Percentiles rank a stretch among this genome's conserved stretches.
Evolutionary conservation across 768 basidiomycete species (phyloP).

Genomic region (Clathrus columnatus): DNA sequence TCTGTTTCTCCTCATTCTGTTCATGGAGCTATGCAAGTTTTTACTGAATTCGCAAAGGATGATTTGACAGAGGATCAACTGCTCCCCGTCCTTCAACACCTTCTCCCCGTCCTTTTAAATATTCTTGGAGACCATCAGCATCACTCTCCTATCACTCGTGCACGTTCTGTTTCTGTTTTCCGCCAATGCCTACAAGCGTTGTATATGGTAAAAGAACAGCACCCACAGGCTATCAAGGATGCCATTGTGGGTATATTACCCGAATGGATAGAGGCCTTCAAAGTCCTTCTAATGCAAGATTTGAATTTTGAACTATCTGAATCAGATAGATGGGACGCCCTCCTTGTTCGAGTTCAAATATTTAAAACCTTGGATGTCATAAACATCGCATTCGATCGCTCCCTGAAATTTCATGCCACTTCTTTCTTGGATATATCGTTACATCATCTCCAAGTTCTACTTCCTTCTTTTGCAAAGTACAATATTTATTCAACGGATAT

Average conservation of each 20-base stretch:
- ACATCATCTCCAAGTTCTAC: conserved; percentile 48
- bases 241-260: conserved; percentile 76
- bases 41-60: conserved; percentile 88
- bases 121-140: conserved; percentile 58
- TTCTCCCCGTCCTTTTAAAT: conserved; percentile 75
- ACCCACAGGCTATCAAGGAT: conserved; percentile 78
- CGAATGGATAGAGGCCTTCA: conserved; percentile 88
- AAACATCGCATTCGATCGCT: conserved; percentile 72
- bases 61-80: conserved; percentile 94
- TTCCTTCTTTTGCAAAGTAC: conserved; percentile 50
- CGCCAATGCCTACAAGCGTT: conserved; percentile 81
- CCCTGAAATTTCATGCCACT: conserved; percentile 53
- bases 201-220: conserved; percentile 92
- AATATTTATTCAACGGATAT: conserved; percentile 50
- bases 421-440: conserved; percentile 52
- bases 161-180: conserved; percentile 82
- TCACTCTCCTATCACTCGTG: conserved; percentile 74
- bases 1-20: conserved; percentile 66
- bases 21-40: conserved; percentile 93
- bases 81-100: conserved; percentile 78
- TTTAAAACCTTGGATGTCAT: conserved; percentile 83
- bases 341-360: conserved; percentile 72
- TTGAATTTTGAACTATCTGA: conserved; percentile 52
- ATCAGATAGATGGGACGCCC: conserved; percentile 65
- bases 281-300: conserved; percentile 59